Conservation (phyloP, 2,329 filamentous ascomycete species). For the Phyllosticta capitalensis region DNA sequence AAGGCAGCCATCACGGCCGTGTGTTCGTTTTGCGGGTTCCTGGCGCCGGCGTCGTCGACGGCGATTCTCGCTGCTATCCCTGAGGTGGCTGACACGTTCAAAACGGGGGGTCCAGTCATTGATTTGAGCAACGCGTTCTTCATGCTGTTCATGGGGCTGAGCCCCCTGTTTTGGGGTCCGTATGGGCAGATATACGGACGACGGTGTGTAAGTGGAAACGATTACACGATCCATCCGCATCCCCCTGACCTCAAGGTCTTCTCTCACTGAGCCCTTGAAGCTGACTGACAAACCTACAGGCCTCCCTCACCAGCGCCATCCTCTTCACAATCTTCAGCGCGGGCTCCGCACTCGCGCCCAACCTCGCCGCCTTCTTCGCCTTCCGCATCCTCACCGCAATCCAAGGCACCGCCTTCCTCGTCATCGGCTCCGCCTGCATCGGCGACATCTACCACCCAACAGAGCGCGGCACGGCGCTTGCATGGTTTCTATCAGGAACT, state of each 20-base stretch:
- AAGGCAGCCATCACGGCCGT: conserved; percentile 61
- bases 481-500: conserved; percentile 64
- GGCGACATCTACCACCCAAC: conserved; percentile 52
- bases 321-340: conserved; percentile 62
- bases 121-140: conserved; percentile 69
- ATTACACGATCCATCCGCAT: no score
- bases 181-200: conserved; percentile 44
- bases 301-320: conserved; percentile 49
- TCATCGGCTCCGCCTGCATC: conserved; percentile 61
- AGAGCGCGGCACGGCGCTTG: conserved; percentile 61
- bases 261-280: not conserved
- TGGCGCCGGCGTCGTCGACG: conserved; percentile 66
- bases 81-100: conserved; percentile 58
- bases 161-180: conserved; percentile 60
- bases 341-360: conserved; percentile 62
- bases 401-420: conserved; percentile 64
- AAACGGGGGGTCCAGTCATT: conserved; percentile 58
- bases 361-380: conserved; percentile 61
- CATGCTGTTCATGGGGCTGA: conserved; percentile 61
- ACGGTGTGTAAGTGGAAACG: conserved; percentile 34
- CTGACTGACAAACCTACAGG: conserved; percentile 27
- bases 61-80: conserved; percentile 64
- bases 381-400: conserved; percentile 68
- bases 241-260: not conserved
- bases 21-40: conserved; percentile 64